Percentiles rank a stretch among this genome's conserved stretches.
phyloP scores from a whole-genome alignment of 2,329 filamentous ascomycete species.

The Neofusicoccum ribis region DNA sequence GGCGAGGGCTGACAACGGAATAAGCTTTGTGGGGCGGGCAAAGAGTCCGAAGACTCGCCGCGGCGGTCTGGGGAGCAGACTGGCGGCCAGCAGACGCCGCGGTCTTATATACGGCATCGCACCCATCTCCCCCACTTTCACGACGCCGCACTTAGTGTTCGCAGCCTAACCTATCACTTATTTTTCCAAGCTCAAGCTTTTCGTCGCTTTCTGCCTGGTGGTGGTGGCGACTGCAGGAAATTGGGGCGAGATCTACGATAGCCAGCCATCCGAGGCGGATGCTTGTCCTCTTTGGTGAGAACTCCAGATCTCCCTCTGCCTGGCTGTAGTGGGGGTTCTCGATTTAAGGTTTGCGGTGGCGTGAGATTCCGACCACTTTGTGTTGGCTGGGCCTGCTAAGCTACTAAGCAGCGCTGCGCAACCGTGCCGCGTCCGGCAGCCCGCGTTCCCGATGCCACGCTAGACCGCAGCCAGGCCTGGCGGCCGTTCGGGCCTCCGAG shows the following conservation, averaged over 20 bases:
- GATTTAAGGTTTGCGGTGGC: not conserved
- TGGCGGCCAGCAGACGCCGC: not conserved
- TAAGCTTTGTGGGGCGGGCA: not conserved
- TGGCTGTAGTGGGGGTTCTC: not conserved
- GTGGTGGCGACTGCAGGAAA: not conserved
- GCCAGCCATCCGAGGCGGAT: not conserved
- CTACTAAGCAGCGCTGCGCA: not conserved
- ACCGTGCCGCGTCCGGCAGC: not conserved
- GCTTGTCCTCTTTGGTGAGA: not conserved
- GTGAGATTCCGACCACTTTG: not conserved
- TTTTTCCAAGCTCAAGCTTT: constrained; percentile 5
- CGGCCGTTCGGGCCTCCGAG: too few species aligned
- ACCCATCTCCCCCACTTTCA: not conserved
- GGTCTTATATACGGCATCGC: not conserved
- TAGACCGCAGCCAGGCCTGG: not conserved
- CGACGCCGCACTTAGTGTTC: not conserved
- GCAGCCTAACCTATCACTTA: not conserved
- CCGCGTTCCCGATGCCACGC: not conserved
- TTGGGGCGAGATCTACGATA: not conserved
- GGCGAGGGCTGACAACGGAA: not conserved
- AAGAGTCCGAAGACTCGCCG: not conserved
- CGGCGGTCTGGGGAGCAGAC: not conserved
- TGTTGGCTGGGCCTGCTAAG: not conserved
- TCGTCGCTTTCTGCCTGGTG: not conserved
- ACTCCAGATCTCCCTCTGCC: not conserved